Evolutionary conservation across 495 filamentous ascomycete species (phyloP).

Genomic region (Aspergillus kassunensis): DNA sequence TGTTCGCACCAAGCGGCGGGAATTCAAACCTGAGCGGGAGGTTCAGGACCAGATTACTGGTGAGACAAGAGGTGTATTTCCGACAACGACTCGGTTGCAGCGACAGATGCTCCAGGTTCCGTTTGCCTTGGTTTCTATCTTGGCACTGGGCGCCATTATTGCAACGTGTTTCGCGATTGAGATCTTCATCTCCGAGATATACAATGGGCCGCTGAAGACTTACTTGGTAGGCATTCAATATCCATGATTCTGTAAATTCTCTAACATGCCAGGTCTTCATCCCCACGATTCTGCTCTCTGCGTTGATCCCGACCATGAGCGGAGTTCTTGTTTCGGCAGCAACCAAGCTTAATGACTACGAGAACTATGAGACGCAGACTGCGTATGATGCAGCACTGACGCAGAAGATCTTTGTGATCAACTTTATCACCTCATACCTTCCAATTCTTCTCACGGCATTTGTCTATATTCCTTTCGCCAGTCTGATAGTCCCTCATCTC

Average conservation of each 20-base stretch:
- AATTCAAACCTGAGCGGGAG: constrained; percentile 76
- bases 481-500: constrained; percentile 80
- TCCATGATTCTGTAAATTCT: background rate
- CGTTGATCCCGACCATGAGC: constrained; percentile 72
- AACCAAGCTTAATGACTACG: constrained; percentile 72
- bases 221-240: constrained; percentile 58
- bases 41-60: constrained; percentile 78
- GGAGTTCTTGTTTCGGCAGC: constrained; percentile 73
- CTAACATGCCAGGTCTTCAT: constrained; percentile 68
- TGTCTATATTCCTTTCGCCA: constrained; percentile 93
- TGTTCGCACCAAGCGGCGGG: constrained; percentile 69
- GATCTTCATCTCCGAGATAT: constrained; percentile 92
- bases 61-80: constrained; percentile 73
- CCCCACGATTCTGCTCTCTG: constrained; percentile 81
- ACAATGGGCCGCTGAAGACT: constrained; percentile 82
- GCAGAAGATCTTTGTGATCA: constrained; percentile 88
- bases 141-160: constrained; percentile 75
- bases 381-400: constrained; percentile 77
- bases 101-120: constrained; percentile 84
- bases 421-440: constrained; percentile 96
- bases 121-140: constrained; percentile 70
- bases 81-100: constrained; percentile 68
- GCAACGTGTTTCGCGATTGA: constrained; percentile 89
- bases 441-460: constrained; percentile 92
- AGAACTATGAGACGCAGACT: constrained; percentile 87